These are phyloP conservation scores for Cladosporium cucumerinum DNA, from an alignment of 2,329 filamentous ascomycete species.

Conservation along the genomic window DNA sequence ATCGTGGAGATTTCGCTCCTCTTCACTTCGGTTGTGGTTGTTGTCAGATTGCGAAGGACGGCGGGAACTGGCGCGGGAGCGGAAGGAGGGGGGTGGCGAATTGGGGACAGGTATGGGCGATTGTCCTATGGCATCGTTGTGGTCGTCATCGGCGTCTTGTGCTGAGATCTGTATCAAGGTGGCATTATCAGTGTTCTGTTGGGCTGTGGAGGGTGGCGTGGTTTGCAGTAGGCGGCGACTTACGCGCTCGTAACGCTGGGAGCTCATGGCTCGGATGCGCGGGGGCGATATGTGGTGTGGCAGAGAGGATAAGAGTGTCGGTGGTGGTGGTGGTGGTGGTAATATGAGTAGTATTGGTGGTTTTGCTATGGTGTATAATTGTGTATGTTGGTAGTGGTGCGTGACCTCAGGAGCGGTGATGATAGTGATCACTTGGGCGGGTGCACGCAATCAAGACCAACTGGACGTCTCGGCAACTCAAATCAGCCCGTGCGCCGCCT, in stretches of 20 bases:
- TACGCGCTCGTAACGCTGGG: conserved; percentile 25
- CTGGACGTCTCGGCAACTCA: not conserved
- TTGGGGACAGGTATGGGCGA: conserved; percentile 40
- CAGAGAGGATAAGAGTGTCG: not conserved
- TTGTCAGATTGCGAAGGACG: conserved; percentile 53
- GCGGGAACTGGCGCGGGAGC: conserved; percentile 73
- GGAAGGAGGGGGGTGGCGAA: conserved; percentile 73
- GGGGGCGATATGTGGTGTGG: not conserved
- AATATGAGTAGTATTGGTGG: not conserved
- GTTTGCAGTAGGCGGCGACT: conserved; percentile 18
- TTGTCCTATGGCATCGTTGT: conserved; percentile 28
- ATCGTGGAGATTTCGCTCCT: conserved; percentile 81
- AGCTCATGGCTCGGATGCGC: conserved; percentile 14
- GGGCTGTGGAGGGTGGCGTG: conserved; percentile 10
- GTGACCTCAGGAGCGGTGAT: conserved; percentile 5
- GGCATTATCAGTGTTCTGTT: conserved; percentile 23
- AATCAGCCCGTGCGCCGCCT: not conserved
- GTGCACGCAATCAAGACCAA: not conserved
- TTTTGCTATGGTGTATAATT: not conserved
- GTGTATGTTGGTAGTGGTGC: not conserved
- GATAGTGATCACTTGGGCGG: not conserved
- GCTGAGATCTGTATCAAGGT: conserved; percentile 35
- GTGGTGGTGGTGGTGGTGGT: not conserved
- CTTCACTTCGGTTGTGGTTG: conserved; percentile 52
- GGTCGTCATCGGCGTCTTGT: conserved; percentile 44